phyloP scores from a whole-genome alignment of 805 yeast species.

The Metschnikowia arizonensis region DNA sequence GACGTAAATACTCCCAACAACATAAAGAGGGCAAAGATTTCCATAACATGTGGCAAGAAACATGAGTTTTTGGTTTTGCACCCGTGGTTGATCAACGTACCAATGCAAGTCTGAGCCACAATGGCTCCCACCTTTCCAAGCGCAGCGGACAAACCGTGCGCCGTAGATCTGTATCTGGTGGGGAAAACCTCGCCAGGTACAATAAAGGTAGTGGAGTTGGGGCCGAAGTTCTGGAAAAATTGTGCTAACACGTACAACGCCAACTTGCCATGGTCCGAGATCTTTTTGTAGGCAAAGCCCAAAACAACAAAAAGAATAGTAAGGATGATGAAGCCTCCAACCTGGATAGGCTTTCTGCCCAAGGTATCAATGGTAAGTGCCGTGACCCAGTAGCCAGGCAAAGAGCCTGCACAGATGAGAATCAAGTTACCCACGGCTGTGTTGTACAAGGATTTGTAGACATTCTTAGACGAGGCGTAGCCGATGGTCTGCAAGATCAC shows the following conservation, averaged over 20 bases:
- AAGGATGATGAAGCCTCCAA: constrained; percentile 68
- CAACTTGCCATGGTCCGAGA: constrained; percentile 61
- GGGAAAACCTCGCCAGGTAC: constrained; percentile 92
- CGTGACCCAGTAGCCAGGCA: constrained; percentile 90
- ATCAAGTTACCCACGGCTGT: constrained; percentile 89
- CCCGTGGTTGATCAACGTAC: constrained; percentile 76
- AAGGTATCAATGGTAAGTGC: constrained; percentile 74
- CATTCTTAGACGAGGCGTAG: constrained; percentile 66
- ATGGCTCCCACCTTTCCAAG: constrained; percentile 91
- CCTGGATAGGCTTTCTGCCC: constrained; percentile 83
- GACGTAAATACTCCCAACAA: constrained; percentile 66
- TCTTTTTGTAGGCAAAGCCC: constrained; percentile 78
- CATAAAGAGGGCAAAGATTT: constrained; percentile 91
- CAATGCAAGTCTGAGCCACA: constrained; percentile 81
- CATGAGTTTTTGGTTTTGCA: constrained; percentile 63
- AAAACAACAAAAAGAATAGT: constrained; percentile 71
- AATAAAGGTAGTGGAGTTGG: constrained; percentile 87
- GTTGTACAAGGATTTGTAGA: constrained; percentile 68
- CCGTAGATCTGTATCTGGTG: constrained; percentile 92
- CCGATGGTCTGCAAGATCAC: constrained; percentile 79
- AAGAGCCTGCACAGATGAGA: constrained; percentile 89
- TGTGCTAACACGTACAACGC: constrained; percentile 78
- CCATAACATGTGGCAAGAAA: constrained; percentile 90
- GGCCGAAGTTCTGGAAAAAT: constrained; percentile 89
- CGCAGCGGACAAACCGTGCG: constrained; percentile 94